phyloP scores from a whole-genome alignment of 139 green algal genomes.

The Limnomonas spitsbergensis region DNA sequence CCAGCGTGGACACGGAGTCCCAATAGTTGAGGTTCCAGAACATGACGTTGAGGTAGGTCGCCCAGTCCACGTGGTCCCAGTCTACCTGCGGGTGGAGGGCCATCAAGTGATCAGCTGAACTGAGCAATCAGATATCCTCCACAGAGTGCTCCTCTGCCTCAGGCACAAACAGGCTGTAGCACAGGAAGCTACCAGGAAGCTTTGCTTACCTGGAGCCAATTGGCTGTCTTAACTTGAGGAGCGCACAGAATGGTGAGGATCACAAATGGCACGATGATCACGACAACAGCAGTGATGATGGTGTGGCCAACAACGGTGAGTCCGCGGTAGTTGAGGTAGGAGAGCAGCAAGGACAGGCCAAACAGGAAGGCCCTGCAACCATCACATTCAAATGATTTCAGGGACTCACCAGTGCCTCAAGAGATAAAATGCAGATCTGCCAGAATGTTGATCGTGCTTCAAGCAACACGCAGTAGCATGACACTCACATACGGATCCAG shows the following conservation, averaged over 20 bases:
- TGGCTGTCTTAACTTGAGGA: slow-evolving; percentile 57
- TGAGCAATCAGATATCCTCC: no score
- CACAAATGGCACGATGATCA: slow-evolving; percentile 86
- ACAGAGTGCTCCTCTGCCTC: no score
- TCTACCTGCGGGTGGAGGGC: slow-evolving; percentile 55
- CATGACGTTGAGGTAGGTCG: slow-evolving; percentile 89
- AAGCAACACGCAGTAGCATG: no score
- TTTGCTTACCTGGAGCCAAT: slow-evolving; percentile 61
- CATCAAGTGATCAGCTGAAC: no score
- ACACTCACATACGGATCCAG: slow-evolving; percentile 39
- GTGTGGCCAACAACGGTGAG: slow-evolving; percentile 86
- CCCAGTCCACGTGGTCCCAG: slow-evolving; percentile 65
- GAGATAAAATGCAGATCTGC: no score
- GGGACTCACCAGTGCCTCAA: no score
- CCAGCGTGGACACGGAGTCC: slow-evolving; percentile 85
- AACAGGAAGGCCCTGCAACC: slow-evolving; percentile 53
- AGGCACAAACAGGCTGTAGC: no score
- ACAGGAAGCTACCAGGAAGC: no score
- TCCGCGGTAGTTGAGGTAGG: slow-evolving; percentile 89
- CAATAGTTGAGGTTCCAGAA: slow-evolving; percentile 85
- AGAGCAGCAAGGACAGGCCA: slow-evolving; percentile 58
- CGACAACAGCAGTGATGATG: slow-evolving; percentile 66
- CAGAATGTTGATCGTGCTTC: no score
- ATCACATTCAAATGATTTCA: no score
- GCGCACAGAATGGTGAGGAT: slow-evolving; percentile 62